Conservation (phyloP, 768 basidiomycete genomes). For the Aureoboletus auriporus region DNA sequence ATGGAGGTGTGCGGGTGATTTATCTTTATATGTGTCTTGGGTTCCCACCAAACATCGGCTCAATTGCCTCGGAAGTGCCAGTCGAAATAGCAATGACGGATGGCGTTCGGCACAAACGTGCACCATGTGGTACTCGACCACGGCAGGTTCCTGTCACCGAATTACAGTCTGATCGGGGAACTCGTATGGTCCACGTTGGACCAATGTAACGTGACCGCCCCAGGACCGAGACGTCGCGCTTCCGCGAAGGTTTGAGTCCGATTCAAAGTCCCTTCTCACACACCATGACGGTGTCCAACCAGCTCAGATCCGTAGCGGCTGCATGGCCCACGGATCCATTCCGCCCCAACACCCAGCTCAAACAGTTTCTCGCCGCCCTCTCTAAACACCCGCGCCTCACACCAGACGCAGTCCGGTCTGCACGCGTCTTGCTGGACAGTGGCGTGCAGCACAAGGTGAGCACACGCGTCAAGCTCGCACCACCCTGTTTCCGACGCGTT, state of each 20-base stretch:
- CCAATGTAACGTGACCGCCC: too few relatives aligned
- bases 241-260: constrained; percentile 25
- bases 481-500: constrained; percentile 12
- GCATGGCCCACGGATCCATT: constrained; percentile 73
- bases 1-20: too few relatives aligned
- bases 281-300: constrained; percentile 34
- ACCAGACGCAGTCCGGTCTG: constrained; percentile 53
- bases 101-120: too few relatives aligned
- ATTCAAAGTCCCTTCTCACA: constrained; percentile 12
- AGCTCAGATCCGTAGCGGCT: constrained; percentile 52
- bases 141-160: too few relatives aligned
- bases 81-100: too few relatives aligned
- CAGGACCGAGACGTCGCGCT: too few relatives aligned
- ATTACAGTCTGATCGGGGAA: too few relatives aligned
- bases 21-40: too few relatives aligned
- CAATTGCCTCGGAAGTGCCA: too few relatives aligned
- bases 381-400: constrained; percentile 68
- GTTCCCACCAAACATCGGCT: too few relatives aligned
- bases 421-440: constrained; percentile 51
- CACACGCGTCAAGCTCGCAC: background rate
- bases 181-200: too few relatives aligned
- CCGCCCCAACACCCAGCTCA: constrained; percentile 72
- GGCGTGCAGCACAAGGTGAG: constrained; percentile 56
- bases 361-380: constrained; percentile 58
- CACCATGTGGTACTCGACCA: too few relatives aligned